Conservation (phyloP, 169 alveolate species). For the Plasmodium gaboni region DNA sequence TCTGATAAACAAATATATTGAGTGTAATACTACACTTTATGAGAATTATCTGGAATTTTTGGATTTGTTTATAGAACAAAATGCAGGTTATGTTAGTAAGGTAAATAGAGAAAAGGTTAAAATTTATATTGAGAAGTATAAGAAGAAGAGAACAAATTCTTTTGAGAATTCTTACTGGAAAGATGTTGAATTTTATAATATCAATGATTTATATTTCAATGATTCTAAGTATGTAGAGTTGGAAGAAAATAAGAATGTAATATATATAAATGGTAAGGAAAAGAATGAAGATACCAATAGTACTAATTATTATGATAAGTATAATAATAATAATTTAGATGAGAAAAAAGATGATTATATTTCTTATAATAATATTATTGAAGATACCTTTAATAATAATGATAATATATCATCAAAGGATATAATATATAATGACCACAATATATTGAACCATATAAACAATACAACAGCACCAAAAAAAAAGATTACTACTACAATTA, state of each 20-base stretch:
- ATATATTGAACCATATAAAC: no score
- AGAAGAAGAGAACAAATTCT: slow-evolving; percentile 19
- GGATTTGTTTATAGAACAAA: slow-evolving; percentile 47
- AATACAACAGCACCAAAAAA: no score
- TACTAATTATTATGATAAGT: neutral
- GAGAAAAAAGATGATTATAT: neutral
- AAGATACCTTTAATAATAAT: neutral
- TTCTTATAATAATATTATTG: neutral
- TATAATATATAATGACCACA: no score
- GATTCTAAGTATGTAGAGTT: neutral
- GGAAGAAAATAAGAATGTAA: neutral
- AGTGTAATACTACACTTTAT: slow-evolving; percentile 39
- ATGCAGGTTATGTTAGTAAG: slow-evolving; percentile 28
- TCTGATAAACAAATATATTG: slow-evolving; percentile 63
- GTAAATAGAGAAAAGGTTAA: slow-evolving; percentile 28
- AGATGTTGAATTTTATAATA: slow-evolving; percentile 42
- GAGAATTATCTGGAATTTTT: slow-evolving; percentile 59
- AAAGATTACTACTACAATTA: neutral
- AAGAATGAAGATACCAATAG: neutral
- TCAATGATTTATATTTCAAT: slow-evolving; percentile 15
- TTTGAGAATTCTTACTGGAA: slow-evolving; percentile 66
- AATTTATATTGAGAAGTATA: slow-evolving; percentile 16
- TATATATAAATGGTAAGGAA: neutral
- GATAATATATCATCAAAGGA: neutral
- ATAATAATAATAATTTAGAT: neutral